phyloP scores from a whole-genome alignment of 345 rosid genomes.

The Arabidopsis thaliana region DNA sequence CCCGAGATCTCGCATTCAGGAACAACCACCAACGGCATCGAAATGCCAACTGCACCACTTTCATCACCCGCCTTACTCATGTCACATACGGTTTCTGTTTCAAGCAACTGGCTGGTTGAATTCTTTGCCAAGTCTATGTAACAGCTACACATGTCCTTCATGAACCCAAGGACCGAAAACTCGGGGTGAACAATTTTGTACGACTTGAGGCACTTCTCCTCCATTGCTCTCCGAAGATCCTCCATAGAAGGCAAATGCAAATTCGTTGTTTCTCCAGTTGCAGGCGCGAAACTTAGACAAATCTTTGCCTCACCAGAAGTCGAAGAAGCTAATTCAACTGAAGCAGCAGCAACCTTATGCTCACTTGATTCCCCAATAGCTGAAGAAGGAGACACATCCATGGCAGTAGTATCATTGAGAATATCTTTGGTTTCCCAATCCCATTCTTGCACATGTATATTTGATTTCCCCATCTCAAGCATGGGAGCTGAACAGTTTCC shows the following conservation, averaged over 20 bases:
- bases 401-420: not conserved
- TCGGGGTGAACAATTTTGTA: conserved; percentile 69
- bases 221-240: conserved; percentile 63
- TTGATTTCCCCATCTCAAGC: conserved; percentile 38
- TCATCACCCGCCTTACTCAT: conserved; percentile 41
- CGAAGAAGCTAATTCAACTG: conserved; percentile 69
- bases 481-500: conserved; percentile 37
- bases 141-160: conserved; percentile 77
- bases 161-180: conserved; percentile 62
- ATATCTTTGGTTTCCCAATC: not conserved
- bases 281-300: conserved; percentile 59
- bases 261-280: conserved; percentile 52
- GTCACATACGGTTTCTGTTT: conserved; percentile 2
- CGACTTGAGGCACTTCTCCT: conserved; percentile 66
- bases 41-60: conserved; percentile 26
- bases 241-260: conserved; percentile 65
- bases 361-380: not conserved
- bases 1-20: conserved; percentile 51
- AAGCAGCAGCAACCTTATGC: not conserved
- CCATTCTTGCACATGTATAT: conserved; percentile 30
- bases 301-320: conserved; percentile 75
- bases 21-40: conserved; percentile 50
- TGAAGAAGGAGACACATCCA: not conserved
- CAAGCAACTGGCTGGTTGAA: conserved; percentile 51
- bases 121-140: conserved; percentile 66